phyloP scores from a whole-genome alignment of 2,329 filamentous ascomycete species.

The Sclerotinia sclerotiorum region DNA sequence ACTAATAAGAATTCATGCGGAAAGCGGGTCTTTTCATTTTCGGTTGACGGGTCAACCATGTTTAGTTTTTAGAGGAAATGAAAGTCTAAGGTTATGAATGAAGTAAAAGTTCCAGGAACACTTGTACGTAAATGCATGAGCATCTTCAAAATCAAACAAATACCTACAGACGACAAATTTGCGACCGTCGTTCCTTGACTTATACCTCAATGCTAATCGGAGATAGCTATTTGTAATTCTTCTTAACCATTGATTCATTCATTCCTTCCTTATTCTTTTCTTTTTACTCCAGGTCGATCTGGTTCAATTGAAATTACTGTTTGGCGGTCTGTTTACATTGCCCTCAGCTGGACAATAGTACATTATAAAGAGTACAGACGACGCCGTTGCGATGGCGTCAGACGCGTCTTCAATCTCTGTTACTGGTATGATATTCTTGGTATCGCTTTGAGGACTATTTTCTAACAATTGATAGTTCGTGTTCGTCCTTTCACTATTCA shows the following conservation, averaged over 20 bases:
- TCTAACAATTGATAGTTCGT: conserved; percentile 51
- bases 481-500: conserved; percentile 77
- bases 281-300: not conserved
- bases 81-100: not conserved
- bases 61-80: conserved; percentile 9
- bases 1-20: not conserved
- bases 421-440: conserved; percentile 35
- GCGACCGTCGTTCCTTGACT: not conserved
- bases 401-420: conserved; percentile 43
- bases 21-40: not conserved
- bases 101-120: not conserved
- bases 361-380: not conserved
- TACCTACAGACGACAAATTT: not conserved
- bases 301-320: not conserved
- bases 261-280: not conserved
- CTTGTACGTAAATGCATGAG: not conserved
- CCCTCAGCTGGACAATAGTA: not conserved
- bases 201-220: not conserved
- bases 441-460: not conserved
- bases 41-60: conserved; percentile 16
- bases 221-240: not conserved
- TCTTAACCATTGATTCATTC: not conserved
- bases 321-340: conserved; percentile 16
- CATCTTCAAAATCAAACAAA: not conserved
- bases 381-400: conserved; percentile 11